Evolutionary conservation across 139 green algal genomes (phyloP).

Genomic region (Yamagishiella unicocca): DNA sequence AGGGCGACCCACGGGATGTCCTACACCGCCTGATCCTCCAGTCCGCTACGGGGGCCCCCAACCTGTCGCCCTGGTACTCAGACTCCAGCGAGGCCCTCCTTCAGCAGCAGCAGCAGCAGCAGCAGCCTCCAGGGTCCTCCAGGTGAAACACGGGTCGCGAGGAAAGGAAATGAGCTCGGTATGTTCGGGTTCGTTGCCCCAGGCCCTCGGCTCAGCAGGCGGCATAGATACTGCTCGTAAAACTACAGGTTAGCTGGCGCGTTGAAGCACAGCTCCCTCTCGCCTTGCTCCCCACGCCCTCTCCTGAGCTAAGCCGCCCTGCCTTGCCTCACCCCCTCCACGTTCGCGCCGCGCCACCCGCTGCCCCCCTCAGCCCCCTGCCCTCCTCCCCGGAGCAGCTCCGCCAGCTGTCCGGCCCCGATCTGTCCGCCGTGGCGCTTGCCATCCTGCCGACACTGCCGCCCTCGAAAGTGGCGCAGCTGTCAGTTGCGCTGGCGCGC

Average conservation of each 20-base stretch:
- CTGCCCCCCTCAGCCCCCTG: neutral
- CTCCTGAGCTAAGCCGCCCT: too few relatives aligned
- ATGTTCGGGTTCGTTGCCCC: too few relatives aligned
- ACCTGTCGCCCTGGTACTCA: neutral
- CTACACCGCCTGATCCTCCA: slow-evolving; percentile 1
- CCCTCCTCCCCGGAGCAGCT: neutral
- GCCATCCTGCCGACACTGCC: slow-evolving; percentile 16
- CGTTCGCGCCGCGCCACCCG: neutral
- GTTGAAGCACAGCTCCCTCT: too few relatives aligned
- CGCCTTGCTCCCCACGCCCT: too few relatives aligned
- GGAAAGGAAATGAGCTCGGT: too few relatives aligned
- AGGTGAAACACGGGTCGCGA: too few relatives aligned
- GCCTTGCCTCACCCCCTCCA: neutral
- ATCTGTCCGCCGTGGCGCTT: neutral
- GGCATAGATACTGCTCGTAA: too few relatives aligned
- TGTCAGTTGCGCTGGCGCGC: slow-evolving; percentile 24
- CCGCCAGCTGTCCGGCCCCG: neutral
- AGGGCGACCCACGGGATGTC: slow-evolving; percentile 26
- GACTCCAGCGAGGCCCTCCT: neutral
- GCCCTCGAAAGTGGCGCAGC: slow-evolving; percentile 15
- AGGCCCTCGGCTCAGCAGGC: too few relatives aligned
- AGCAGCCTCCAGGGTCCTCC: too few relatives aligned
- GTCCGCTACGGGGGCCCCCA: neutral
- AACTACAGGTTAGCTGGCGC: too few relatives aligned
- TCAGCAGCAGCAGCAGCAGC: neutral